Percentiles rank a stretch among this genome's conserved stretches.
Conservation (phyloP, 2,329 filamentous ascomycete species). For the Podosphaera fusca region DNA sequence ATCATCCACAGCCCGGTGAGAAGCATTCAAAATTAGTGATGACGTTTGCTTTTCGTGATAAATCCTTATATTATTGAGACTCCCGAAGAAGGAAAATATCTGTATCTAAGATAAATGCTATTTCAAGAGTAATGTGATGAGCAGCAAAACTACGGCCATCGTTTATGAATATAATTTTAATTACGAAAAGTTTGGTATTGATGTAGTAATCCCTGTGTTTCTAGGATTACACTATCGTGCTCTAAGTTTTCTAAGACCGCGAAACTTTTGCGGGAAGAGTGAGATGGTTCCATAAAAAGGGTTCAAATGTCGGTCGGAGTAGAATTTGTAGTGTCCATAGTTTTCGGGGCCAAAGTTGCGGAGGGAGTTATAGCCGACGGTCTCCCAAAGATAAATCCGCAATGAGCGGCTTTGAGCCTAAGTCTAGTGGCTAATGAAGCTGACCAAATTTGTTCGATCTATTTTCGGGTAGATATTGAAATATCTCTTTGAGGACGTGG, state of each 20-base stretch:
- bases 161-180: not conserved
- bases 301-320: not conserved
- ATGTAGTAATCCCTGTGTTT: not conserved
- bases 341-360: not conserved
- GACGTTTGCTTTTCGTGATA: not conserved
- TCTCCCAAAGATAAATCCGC: not conserved
- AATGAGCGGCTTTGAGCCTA: not conserved
- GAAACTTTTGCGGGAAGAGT: not conserved
- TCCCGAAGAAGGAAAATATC: not conserved
- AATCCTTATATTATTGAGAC: not conserved
- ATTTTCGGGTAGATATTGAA: not conserved
- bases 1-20: not conserved
- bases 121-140: not conserved
- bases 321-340: not conserved
- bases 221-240: not conserved
- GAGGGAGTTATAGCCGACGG: not conserved
- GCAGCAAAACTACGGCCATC: not conserved
- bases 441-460: too few relatives aligned
- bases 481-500: not conserved
- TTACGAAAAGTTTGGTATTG: not conserved
- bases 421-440: not conserved
- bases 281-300: not conserved
- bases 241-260: not conserved
- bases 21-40: not conserved
- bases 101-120: not conserved